Evolutionary conservation across 2,329 filamentous ascomycete genomes (phyloP).

Genomic region (Trichoderma polysporum): DNA sequence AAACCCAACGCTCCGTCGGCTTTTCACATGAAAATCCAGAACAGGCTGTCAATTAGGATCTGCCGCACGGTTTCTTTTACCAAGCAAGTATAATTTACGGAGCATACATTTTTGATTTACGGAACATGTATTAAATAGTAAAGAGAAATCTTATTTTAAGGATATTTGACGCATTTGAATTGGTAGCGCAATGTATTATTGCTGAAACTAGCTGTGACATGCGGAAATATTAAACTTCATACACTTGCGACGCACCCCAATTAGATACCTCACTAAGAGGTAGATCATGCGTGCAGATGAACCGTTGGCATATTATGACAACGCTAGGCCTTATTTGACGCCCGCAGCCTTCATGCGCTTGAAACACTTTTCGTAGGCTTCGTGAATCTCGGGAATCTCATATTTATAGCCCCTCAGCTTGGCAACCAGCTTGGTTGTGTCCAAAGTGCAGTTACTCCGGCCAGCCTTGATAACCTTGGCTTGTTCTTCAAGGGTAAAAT

Average conservation of each 20-base stretch:
- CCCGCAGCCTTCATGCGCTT: constrained; percentile 57
- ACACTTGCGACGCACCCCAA: neutral
- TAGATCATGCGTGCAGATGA: neutral
- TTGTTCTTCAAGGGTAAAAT: constrained; percentile 66
- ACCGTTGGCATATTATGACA: neutral
- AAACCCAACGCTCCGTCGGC: neutral
- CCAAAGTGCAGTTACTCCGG: constrained; percentile 64
- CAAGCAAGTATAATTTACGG: neutral
- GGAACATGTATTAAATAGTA: neutral
- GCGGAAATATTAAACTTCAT: neutral
- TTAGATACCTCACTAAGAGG: neutral
- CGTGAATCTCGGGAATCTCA: constrained; percentile 60
- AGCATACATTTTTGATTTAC: rapidly evolving
- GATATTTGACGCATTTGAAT: neutral
- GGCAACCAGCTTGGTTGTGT: constrained; percentile 59
- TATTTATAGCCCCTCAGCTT: constrained; percentile 61
- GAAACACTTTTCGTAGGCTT: constrained; percentile 62
- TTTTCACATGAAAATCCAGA: neutral
- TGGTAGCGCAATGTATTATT: neutral
- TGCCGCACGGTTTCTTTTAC: neutral
- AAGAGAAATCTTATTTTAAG: neutral
- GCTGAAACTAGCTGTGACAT: neutral
- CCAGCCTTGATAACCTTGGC: constrained; percentile 66
- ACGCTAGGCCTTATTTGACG: neutral
- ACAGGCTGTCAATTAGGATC: neutral